Base-by-base conservation (phyloP, 2,329 filamentous ascomycete genomes). In the Tothia fuscella region DNA sequence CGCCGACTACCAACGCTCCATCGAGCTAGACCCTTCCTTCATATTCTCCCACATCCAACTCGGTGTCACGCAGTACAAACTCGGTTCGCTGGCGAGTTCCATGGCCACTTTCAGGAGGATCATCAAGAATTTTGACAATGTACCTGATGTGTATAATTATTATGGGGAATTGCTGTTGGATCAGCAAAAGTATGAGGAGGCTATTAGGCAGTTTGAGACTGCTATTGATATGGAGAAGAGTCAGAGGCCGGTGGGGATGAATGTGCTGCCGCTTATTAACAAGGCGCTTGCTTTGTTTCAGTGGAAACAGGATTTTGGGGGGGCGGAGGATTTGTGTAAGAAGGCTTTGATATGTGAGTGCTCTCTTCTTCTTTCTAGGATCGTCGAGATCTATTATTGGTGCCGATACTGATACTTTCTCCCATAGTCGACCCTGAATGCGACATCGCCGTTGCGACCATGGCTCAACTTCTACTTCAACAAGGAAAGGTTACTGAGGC, bases 1-100 rank as follows among this genome's bases (percentile, higher is more conserved):
- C 46, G 94, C 93, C 68, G 91, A 98, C 67, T 98, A 98, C 68
- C 91, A 98, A 63, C 95, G 93, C 68, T 96, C 91, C 3, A 98
- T 98, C 56, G 91, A 98, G 54, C 75, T 98, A 22, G 91, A 98
- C 69, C 76, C 78, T 52, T 80, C 85, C 51, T 98, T 98, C 65
- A 98, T 98, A 68, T 98, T 94, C 74, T 96, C 89, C 6, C 91
- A 98, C 67, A 98, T 98, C 56, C 91, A 98, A 65, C 83, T 98
- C 32, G 91, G 91, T 61, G 91, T 98, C 40, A 98, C 91, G 38
- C 91, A 98, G 66, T 98, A 98, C 72, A 98, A 98, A 79, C 93
- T 96, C 82, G 91, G 91, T 51, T 94, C 86, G 22, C 83, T 98
- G 45, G 91, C 91, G 6, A 95, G 88, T 6, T 94, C 88, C 35